Percentiles rank a stretch among this genome's conserved stretches.
These are phyloP conservation scores for Kwoniella sp. DNA, from an alignment of 768 basidiomycete genomes.

Conservation along the genomic window DNA sequence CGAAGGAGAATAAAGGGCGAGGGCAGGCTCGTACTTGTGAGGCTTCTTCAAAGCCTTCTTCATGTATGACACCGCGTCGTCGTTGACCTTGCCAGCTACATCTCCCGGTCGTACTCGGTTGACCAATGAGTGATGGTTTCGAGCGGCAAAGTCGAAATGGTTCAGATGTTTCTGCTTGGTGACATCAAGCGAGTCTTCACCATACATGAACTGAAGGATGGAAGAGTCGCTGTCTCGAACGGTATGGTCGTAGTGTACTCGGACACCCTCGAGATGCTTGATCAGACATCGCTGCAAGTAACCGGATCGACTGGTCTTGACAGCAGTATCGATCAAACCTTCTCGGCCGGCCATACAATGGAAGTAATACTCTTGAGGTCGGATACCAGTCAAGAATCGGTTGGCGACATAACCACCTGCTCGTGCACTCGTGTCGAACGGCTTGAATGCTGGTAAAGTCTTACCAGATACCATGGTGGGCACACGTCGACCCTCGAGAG, in stretches of 20 bases:
- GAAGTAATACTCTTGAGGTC: constrained; percentile 99
- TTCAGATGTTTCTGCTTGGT: constrained; percentile 94
- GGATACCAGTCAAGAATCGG: constrained; percentile 96
- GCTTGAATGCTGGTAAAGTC: constrained; percentile 92
- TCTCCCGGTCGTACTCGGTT: constrained; percentile 67
- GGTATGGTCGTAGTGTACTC: constrained; percentile 96
- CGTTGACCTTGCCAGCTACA: constrained; percentile 61
- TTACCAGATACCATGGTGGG: constrained; percentile 99
- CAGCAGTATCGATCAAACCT: constrained; percentile 97
- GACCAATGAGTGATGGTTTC: constrained; percentile 78
- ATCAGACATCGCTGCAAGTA: constrained; percentile 97
- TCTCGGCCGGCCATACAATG: constrained; percentile 99
- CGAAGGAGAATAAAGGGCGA: constrained; percentile 76
- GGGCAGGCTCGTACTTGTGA: constrained; percentile 68
- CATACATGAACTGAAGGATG: constrained; percentile 94
- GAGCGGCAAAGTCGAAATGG: constrained; percentile 89
- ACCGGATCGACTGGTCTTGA: constrained; percentile 97
- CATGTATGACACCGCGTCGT: constrained; percentile 74
- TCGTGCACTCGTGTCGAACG: constrained; percentile 97
- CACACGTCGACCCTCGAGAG: constrained; percentile 95
- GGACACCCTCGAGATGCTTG: constrained; percentile 95
- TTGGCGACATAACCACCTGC: constrained; percentile 98
- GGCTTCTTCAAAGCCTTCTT: constrained; percentile 83
- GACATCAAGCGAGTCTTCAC: constrained; percentile 93
- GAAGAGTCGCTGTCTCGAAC: constrained; percentile 93